Conservation (phyloP, 306 rosid genomes). For the Quercus parvula region DNA sequence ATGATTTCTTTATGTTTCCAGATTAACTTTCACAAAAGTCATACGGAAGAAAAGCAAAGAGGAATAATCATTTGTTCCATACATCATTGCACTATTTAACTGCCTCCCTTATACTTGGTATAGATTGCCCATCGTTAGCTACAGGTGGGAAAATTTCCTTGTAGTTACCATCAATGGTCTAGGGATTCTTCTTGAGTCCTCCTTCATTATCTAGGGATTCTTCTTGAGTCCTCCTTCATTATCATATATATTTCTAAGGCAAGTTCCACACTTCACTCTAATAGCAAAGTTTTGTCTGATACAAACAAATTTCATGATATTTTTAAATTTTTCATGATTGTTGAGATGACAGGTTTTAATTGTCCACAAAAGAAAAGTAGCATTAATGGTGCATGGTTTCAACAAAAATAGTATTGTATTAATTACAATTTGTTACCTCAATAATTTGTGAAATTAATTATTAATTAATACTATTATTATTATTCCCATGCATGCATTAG, state of each 20-base stretch:
- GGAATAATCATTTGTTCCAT: slow-evolving; percentile 76
- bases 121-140: slow-evolving; percentile 63
- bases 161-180: slow-evolving; percentile 62
- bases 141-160: slow-evolving; percentile 70
- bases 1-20: slow-evolving; percentile 1
- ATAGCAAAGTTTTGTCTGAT: not conserved
- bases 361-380: too few relatives aligned
- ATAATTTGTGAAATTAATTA: too few relatives aligned
- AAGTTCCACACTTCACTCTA: not conserved
- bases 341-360: too few relatives aligned
- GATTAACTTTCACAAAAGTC: slow-evolving; percentile 65
- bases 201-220: slow-evolving; percentile 63
- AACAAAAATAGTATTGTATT: too few relatives aligned
- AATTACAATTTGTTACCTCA: too few relatives aligned
- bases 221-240: slow-evolving; percentile 61
- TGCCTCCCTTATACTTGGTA: slow-evolving; percentile 75
- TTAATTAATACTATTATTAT: too few relatives aligned
- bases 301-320: too few relatives aligned
- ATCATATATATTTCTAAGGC: slow-evolving; percentile 73
- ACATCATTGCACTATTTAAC: slow-evolving; percentile 55
- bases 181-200: slow-evolving; percentile 56
- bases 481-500: not conserved
- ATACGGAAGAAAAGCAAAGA: slow-evolving; percentile 69
- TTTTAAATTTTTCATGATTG: too few relatives aligned
- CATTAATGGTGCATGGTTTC: too few relatives aligned